Percentiles rank a stretch among this genome's conserved stretches.
Evolutionary conservation across 768 basidiomycete species (phyloP).

Genomic region (Trametes coccinea): DNA sequence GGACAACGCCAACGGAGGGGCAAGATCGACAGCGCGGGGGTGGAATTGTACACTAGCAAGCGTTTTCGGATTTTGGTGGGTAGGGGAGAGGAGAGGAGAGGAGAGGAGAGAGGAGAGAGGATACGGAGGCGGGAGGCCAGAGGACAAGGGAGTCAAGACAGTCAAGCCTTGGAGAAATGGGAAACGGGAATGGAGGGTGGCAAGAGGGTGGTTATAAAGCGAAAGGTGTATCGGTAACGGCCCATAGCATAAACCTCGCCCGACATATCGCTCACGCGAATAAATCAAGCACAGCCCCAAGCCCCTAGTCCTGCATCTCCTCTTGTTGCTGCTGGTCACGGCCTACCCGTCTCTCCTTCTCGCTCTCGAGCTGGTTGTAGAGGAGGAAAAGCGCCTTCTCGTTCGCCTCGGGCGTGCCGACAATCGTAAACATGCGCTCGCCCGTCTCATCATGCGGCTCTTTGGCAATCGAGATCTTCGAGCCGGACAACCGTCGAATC

Average conservation of each 20-base stretch:
- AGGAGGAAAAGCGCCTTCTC: conserved; percentile 97
- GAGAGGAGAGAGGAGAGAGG: not conserved
- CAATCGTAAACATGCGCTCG: conserved; percentile 99
- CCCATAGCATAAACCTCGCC: not conserved
- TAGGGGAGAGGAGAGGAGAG: not conserved
- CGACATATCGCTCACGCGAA: not conserved
- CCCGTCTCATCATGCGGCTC: conserved; percentile 99
- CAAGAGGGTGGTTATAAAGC: conserved; percentile 1
- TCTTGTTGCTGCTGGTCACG: conserved; percentile 79
- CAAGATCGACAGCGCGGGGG: conserved; percentile 7
- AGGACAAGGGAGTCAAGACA: conserved; percentile 3
- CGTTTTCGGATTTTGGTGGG: conserved; percentile 14
- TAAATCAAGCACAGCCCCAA: conserved; percentile 9
- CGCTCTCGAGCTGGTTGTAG: conserved; percentile 95
- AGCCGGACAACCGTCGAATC: conserved; percentile 96
- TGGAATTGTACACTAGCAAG: conserved; percentile 13
- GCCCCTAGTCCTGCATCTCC: conserved; percentile 40
- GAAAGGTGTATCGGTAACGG: not conserved
- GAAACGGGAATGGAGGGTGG: conserved; percentile 3
- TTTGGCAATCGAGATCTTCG: conserved; percentile 98
- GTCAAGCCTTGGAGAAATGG: not conserved
- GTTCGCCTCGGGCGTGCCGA: conserved; percentile 94
- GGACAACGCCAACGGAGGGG: conserved; percentile 11
- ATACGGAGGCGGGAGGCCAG: not conserved
- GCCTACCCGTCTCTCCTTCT: conserved; percentile 92